These are phyloP conservation scores for Aspergillus sp. DNA, from an alignment of 2,329 filamentous ascomycete species.

Conservation along the genomic window DNA sequence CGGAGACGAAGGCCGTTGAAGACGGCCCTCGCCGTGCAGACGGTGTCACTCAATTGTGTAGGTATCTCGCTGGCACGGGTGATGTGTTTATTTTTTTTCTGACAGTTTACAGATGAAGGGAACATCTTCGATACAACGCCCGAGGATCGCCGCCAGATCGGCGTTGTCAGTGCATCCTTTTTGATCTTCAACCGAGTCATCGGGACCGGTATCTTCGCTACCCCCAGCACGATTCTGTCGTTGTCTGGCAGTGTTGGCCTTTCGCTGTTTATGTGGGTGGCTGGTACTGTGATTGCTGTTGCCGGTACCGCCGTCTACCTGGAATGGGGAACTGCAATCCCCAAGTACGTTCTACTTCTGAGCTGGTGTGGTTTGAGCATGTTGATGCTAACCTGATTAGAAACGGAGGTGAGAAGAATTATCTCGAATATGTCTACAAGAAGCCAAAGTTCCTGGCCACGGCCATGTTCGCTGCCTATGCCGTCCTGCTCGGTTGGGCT, in stretches of 20 bases:
- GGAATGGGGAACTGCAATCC: constrained; percentile 53
- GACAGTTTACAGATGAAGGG: constrained; percentile 32
- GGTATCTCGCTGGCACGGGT: constrained; percentile 6
- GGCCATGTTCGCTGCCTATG: constrained; percentile 55
- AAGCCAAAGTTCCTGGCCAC: constrained; percentile 54
- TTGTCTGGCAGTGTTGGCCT: constrained; percentile 48
- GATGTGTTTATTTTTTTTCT: constrained; percentile 2
- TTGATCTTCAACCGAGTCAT: constrained; percentile 52
- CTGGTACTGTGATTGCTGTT: constrained; percentile 50
- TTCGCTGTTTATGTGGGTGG: constrained; percentile 51
- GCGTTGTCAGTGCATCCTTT: constrained; percentile 43
- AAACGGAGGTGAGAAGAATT: constrained; percentile 55
- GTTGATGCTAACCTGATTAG: constrained; percentile 27
- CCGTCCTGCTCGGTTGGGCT: constrained; percentile 52
- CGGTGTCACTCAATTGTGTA: constrained; percentile 36
- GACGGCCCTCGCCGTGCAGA: constrained; percentile 29
- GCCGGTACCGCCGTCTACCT: constrained; percentile 47
- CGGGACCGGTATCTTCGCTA: constrained; percentile 53
- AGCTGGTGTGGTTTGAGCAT: neutral
- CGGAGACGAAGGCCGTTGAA: constrained; percentile 24
- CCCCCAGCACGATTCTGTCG: constrained; percentile 46
- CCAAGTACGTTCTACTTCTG: constrained; percentile 32
- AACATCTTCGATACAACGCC: constrained; percentile 37
- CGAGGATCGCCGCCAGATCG: constrained; percentile 40
- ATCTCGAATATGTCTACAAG: constrained; percentile 55